Evolutionary conservation across 768 basidiomycete species (phyloP), one percentile per base, ranked within the genome.

Genomic region (Auricularia sp.): DNA sequence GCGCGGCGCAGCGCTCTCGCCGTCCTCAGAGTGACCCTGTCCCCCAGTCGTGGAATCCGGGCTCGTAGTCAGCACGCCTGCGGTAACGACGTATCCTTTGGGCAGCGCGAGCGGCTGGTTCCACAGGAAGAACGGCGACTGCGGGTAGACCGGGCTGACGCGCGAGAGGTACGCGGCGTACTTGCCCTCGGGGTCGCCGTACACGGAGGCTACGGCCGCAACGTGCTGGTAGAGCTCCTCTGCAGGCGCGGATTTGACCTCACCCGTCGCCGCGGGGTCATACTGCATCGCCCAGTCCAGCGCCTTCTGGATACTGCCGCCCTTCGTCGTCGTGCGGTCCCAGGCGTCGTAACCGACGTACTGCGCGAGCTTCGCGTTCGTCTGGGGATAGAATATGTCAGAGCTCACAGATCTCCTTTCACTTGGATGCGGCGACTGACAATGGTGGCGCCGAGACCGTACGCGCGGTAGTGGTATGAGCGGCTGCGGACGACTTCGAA

Each of bases 361-460:
- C 66, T 83, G 82, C 1, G 77, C 83, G 6, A 86, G 68, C 70
- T 84, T 84, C 3, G 83, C 83, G 68, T 79, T 76, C 34, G 78
- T 79, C 82, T 84, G 62, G 29, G 29, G 29, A 29, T 29, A 29
- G 29, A 29, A 29, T 29, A 29, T 29, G 29, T 29, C 29, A 29
- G 29, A 29, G 29, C 29, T 29, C 29, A 29, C 29, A 29, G 29
- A 29, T 29, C 29, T 2, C 29, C 29, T 29, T 29, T 29, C 29
- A 29, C 35, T 33, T 16, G 51, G 42, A 36, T 18, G 11, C 33
- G 56, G 35, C 63, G 23, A 71, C 81, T 77, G 66, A 81, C 82
- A 61, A 87, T 83, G 81, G 87, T 84, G 8, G 84, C 86, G 1
- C 81, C 83, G 18, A 87, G 77, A 66, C 87, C 87, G 73, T 86